Percentiles rank a stretch among this genome's conserved stretches.
Conservation (phyloP, 2,329 filamentous ascomycete genomes). For the Endoconidiophora laricicola region DNA sequence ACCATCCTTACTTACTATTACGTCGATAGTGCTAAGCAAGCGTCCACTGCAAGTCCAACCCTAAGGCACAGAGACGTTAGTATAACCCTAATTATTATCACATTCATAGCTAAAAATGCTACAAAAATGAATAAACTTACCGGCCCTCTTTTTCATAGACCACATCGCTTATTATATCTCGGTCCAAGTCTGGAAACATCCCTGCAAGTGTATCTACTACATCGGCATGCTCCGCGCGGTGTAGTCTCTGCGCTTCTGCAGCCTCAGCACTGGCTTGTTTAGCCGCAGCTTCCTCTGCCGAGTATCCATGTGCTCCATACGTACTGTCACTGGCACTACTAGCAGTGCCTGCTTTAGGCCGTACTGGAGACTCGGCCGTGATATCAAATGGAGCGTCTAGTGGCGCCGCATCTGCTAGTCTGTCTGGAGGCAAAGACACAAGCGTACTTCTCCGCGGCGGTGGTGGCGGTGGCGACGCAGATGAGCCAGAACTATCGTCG, state of each 20-base stretch:
- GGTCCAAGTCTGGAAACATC: conserved; percentile 94
- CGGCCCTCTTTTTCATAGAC: conserved; percentile 89
- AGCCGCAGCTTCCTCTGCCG: conserved; percentile 74
- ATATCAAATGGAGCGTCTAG: not conserved
- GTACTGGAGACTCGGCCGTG: conserved; percentile 9
- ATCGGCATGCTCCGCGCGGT: conserved; percentile 70
- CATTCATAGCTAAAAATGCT: conserved; percentile 7
- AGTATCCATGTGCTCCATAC: conserved; percentile 17
- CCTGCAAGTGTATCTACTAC: conserved; percentile 85
- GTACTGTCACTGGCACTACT: not conserved
- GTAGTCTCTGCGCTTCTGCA: conserved; percentile 70
- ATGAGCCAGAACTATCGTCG: conserved; percentile 31
- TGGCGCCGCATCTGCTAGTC: conserved; percentile 1
- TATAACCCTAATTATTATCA: not conserved
- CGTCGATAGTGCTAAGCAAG: conserved; percentile 54
- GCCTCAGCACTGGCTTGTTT: conserved; percentile 79
- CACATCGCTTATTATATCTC: conserved; percentile 90
- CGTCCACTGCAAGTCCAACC: conserved; percentile 72
- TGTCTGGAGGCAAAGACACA: conserved; percentile 17
- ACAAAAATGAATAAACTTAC: conserved; percentile 33
- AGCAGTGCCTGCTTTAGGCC: conserved; percentile 26
- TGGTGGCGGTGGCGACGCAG: conserved; percentile 16
- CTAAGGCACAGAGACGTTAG: conserved; percentile 26
- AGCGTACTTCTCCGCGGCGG: conserved; percentile 15
- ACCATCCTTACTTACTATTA: conserved; percentile 15